Evolutionary conservation across 2,329 filamentous ascomycete species (phyloP).

Genomic region (Camillea tinctor): DNA sequence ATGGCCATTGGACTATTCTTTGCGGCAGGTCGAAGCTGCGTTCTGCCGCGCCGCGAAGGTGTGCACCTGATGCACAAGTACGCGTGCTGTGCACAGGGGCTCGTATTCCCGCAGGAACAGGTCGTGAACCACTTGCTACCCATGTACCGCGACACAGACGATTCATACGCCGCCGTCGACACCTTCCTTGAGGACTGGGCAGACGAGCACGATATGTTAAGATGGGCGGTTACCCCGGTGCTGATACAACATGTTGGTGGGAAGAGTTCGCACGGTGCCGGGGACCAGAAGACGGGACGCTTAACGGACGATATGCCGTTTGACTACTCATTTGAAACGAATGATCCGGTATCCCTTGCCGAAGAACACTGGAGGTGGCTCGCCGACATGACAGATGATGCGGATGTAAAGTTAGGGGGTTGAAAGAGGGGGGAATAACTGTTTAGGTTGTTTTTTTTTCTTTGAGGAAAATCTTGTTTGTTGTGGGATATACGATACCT

Average conservation of each 20-base stretch:
- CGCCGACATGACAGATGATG: neutral
- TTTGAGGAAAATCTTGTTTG: neutral
- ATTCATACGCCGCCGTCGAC: constrained; percentile 21
- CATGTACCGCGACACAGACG: constrained; percentile 13
- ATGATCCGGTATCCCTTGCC: constrained; percentile 22
- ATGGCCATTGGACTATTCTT: constrained; percentile 27
- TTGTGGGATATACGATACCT: neutral
- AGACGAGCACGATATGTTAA: constrained; percentile 14
- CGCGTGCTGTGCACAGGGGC: constrained; percentile 29
- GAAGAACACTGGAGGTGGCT: constrained; percentile 16
- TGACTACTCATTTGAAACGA: constrained; percentile 24
- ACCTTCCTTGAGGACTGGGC: constrained; percentile 29
- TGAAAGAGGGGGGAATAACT: neutral
- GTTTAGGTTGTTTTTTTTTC: neutral
- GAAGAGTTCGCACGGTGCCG: constrained; percentile 25
- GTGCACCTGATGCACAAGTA: constrained; percentile 25
- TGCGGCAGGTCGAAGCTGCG: constrained; percentile 23
- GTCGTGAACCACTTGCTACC: constrained; percentile 23
- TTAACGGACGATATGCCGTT: constrained; percentile 17
- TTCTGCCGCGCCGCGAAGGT: constrained; percentile 17
- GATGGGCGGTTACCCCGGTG: constrained; percentile 29
- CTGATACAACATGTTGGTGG: constrained; percentile 31
- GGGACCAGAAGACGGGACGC: constrained; percentile 11
- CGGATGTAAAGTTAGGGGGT: neutral
- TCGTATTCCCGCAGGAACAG: constrained; percentile 25